These are phyloP conservation scores for Eucalyptus regnans DNA, from an alignment of 345 rosid species.

Conservation along the genomic window DNA sequence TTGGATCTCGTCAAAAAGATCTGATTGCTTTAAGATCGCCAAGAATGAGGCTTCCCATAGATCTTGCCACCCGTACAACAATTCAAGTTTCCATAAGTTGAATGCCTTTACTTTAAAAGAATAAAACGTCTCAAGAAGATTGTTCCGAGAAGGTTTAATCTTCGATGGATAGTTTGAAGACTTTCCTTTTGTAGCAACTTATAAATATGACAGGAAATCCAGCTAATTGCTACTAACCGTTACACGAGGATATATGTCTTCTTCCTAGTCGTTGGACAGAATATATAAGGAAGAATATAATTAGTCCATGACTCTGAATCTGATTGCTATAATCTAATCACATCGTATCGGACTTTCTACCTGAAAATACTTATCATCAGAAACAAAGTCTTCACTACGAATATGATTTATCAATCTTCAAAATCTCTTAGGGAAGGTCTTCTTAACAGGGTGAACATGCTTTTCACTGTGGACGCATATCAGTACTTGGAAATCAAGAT, in stretches of 20 bases:
- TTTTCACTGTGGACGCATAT: neutral
- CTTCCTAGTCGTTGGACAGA: neutral
- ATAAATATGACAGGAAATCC: neutral
- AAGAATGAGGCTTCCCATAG: too few relatives aligned
- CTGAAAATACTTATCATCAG: too few relatives aligned
- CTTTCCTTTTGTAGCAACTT: neutral
- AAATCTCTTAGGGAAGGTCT: neutral
- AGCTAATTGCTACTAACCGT: neutral
- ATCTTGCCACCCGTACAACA: rapidly evolving
- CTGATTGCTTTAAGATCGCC: too few relatives aligned
- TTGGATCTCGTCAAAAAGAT: too few relatives aligned
- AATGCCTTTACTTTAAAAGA: too few relatives aligned
- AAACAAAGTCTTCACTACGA: neutral
- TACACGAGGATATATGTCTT: too few relatives aligned
- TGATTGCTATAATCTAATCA: neutral
- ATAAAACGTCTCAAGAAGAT: too few relatives aligned
- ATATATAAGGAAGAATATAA: neutral
- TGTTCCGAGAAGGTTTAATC: neutral
- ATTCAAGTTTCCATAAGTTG: too few relatives aligned
- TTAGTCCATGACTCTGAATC: too few relatives aligned
- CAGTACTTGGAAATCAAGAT: neutral
- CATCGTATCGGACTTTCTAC: too few relatives aligned
- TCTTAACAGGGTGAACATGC: neutral
- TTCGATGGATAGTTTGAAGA: too few relatives aligned
- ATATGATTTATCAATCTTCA: neutral